phyloP scores from a whole-genome alignment of 139 green algal species.

The Picochlorum sp. region DNA sequence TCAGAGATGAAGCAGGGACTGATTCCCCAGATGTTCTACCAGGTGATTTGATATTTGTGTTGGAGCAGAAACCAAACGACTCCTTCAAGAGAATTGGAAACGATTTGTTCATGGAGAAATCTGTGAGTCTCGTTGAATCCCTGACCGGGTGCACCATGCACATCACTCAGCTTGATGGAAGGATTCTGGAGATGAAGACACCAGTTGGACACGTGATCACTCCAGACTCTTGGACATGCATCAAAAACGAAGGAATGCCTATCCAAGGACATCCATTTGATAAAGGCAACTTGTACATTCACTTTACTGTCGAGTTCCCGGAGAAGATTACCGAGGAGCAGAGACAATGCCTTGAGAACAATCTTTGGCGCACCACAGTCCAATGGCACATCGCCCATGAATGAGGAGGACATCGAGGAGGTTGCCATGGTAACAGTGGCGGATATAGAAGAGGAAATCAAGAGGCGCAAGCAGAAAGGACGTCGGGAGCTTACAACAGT shows the following conservation, averaged over 20 bases:
- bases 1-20: constrained; percentile 87
- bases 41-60: constrained; percentile 92
- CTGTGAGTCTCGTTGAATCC: constrained; percentile 80
- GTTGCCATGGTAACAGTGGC: constrained; percentile 30
- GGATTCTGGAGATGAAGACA: constrained; percentile 61
- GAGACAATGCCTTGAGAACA: constrained; percentile 23
- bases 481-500: constrained; percentile 43
- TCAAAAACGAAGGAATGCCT: constrained; percentile 93
- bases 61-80: constrained; percentile 86
- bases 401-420: constrained; percentile 46
- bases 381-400: constrained; percentile 46
- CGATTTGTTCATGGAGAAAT: constrained; percentile 86
- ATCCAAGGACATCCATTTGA: constrained; percentile 77
- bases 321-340: constrained; percentile 36
- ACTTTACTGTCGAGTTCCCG: constrained; percentile 84
- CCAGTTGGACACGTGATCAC: constrained; percentile 79
- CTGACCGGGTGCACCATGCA: constrained; percentile 76
- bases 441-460: constrained; percentile 88
- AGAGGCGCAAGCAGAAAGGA: constrained; percentile 42
- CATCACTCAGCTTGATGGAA: constrained; percentile 88
- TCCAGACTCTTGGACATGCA: constrained; percentile 68
- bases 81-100: constrained; percentile 82
- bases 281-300: constrained; percentile 91
- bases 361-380: constrained; percentile 1
- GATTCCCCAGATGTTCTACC: constrained; percentile 75